Conservation (phyloP, 2,329 filamentous ascomycete genomes). For the Byssoonygena ceratinophila region DNA sequence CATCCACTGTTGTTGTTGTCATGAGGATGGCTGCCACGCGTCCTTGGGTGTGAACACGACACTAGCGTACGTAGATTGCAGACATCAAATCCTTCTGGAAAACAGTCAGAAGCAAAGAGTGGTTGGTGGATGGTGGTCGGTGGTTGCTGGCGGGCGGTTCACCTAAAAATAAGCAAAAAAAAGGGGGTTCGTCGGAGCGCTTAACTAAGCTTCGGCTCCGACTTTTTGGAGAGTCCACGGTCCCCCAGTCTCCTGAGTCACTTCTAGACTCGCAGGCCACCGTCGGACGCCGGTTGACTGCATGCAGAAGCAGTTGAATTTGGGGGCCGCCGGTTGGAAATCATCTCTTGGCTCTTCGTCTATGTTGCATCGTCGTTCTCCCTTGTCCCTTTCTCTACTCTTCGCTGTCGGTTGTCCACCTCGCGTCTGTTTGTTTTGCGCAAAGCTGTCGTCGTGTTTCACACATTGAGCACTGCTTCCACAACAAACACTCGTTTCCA, state of each 20-base stretch:
- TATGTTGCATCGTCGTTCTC: neutral
- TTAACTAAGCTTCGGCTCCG: neutral
- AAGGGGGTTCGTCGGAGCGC: neutral
- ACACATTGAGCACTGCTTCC: neutral
- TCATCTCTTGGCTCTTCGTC: neutral
- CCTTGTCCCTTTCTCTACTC: too few species aligned
- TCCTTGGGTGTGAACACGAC: neutral
- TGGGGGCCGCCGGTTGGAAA: neutral
- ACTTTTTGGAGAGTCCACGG: neutral
- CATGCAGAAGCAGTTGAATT: neutral
- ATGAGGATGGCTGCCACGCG: slow-evolving; percentile 1
- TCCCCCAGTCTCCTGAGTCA: too few species aligned
- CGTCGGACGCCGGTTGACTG: neutral
- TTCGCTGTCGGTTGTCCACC: neutral
- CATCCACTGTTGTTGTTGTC: too few species aligned
- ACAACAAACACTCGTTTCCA: neutral
- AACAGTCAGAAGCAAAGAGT: too few species aligned
- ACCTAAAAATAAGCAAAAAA: neutral
- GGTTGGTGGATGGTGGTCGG: too few species aligned
- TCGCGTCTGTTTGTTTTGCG: neutral
- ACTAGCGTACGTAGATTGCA: too few species aligned
- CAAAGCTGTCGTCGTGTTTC: neutral
- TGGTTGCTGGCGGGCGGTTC: neutral
- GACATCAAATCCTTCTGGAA: too few species aligned
- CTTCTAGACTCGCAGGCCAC: too few species aligned